phyloP scores from a whole-genome alignment of 805 yeast genomes.

The Kurtzmaniella cleridarum region DNA sequence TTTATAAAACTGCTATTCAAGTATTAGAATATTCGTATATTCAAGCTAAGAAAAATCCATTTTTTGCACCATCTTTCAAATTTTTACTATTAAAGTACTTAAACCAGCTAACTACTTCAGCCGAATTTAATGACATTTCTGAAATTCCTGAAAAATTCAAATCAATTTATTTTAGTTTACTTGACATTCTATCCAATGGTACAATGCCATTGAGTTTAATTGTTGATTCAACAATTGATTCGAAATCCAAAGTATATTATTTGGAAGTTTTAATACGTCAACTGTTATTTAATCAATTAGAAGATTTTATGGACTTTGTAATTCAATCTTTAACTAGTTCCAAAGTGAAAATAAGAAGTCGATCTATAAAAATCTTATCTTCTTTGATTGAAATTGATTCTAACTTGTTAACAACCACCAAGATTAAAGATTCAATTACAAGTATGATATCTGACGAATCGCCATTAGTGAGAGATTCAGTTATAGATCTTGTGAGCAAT shows the following conservation, averaged over 20 bases:
- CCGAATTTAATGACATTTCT: neutral
- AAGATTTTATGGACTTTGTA: conserved; percentile 46
- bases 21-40: conserved; percentile 11
- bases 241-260: conserved; percentile 13
- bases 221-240: conserved; percentile 10
- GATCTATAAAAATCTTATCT: conserved; percentile 63
- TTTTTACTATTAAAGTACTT: conserved; percentile 12
- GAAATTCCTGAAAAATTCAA: neutral
- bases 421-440: conserved; percentile 48
- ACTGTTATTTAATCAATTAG: conserved; percentile 38
- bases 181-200: conserved; percentile 8
- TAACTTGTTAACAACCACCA: conserved; percentile 41
- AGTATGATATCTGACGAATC: conserved; percentile 53
- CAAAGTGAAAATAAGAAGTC: conserved; percentile 33
- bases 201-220: conserved; percentile 5
- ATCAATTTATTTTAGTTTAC: conserved; percentile 3
- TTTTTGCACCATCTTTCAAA: conserved; percentile 7
- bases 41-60: conserved; percentile 7
- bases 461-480: conserved; percentile 72
- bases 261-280: conserved; percentile 19
- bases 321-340: conserved; percentile 28
- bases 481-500: conserved; percentile 57
- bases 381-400: conserved; percentile 50
- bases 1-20: conserved; percentile 3
- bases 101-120: neutral